Conservation (phyloP, 1,284 basidiomycete species). For the Takashimella koratensis region DNA sequence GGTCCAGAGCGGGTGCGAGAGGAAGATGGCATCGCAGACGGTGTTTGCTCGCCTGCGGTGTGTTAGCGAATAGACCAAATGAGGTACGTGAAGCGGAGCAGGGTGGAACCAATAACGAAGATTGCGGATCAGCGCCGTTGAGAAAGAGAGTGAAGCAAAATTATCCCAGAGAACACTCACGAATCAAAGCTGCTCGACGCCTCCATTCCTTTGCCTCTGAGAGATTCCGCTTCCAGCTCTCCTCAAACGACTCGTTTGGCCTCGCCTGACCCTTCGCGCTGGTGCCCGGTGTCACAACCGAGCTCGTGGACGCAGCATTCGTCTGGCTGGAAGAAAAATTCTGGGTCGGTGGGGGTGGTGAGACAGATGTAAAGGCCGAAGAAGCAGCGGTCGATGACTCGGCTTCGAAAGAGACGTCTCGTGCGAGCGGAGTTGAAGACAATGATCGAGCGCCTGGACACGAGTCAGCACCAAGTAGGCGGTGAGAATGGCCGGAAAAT, state of each 20-base stretch:
- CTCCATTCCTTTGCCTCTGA: constrained; percentile 39
- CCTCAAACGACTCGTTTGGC: constrained; percentile 27
- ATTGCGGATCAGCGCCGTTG: background rate
- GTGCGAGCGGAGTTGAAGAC: constrained; percentile 99
- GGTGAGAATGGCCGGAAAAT: background rate
- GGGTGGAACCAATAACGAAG: too few species aligned
- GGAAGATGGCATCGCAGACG: constrained; percentile 16
- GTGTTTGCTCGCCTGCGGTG: constrained; percentile 5
- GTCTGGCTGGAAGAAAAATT: too few species aligned
- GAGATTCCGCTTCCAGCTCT: constrained; percentile 43
- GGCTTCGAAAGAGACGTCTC: constrained; percentile 80
- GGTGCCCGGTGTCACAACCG: too few species aligned
- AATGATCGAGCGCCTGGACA: constrained; percentile 92
- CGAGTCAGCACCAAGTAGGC: background rate
- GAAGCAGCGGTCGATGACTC: background rate
- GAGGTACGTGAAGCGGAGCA: too few species aligned
- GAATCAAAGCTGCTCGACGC: constrained; percentile 24
- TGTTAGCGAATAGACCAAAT: constrained; percentile 1
- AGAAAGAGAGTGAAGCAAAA: background rate
- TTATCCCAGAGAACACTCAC: constrained; percentile 26
- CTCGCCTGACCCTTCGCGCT: background rate
- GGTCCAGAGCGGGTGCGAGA: constrained; percentile 6
- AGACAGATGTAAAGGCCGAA: background rate
- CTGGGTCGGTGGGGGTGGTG: background rate
- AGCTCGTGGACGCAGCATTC: too few species aligned